These are phyloP conservation scores for Triticum dicoccoides DNA, from an alignment of 176 grass and related monocot genomes.

Conservation along the genomic window DNA sequence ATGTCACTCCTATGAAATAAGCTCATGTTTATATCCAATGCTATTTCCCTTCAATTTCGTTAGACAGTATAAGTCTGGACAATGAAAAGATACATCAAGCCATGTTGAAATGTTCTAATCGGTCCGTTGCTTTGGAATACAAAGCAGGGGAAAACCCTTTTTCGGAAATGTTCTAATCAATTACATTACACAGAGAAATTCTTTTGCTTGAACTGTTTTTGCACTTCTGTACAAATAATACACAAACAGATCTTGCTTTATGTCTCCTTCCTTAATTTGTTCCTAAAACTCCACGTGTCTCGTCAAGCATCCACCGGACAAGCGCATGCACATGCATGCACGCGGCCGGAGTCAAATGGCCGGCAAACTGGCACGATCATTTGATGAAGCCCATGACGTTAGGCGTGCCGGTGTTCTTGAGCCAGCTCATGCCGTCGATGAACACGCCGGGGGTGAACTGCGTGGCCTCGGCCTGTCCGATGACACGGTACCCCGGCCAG, in stretches of 20 bases:
- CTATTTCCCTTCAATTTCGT: background rate
- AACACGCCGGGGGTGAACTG: slow-evolving; percentile 54
- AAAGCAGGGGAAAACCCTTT: too few species aligned
- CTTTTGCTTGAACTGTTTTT: background rate
- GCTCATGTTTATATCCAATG: background rate
- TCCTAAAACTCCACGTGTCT: background rate
- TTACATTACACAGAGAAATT: background rate
- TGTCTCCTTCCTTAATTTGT: background rate
- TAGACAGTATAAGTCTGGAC: background rate
- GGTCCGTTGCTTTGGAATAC: too few species aligned
- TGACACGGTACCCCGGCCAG: slow-evolving; percentile 68
- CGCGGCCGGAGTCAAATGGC: background rate
- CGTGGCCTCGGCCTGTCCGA: slow-evolving; percentile 58
- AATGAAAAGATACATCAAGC: background rate
- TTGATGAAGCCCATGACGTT: slow-evolving; percentile 59
- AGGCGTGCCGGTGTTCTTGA: slow-evolving; percentile 47
- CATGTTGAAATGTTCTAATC: background rate
- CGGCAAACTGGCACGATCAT: slow-evolving; percentile 12
- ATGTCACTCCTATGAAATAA: too few species aligned
- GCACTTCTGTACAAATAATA: slow-evolving; percentile 1
- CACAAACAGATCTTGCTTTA: background rate
- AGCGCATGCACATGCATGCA: background rate
- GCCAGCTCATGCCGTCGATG: slow-evolving; percentile 54
- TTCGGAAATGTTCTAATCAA: background rate
- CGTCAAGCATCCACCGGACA: background rate